These are phyloP conservation scores for Botrytis deweyae DNA, from an alignment of 2,329 filamentous ascomycete genomes.

Conservation along the genomic window DNA sequence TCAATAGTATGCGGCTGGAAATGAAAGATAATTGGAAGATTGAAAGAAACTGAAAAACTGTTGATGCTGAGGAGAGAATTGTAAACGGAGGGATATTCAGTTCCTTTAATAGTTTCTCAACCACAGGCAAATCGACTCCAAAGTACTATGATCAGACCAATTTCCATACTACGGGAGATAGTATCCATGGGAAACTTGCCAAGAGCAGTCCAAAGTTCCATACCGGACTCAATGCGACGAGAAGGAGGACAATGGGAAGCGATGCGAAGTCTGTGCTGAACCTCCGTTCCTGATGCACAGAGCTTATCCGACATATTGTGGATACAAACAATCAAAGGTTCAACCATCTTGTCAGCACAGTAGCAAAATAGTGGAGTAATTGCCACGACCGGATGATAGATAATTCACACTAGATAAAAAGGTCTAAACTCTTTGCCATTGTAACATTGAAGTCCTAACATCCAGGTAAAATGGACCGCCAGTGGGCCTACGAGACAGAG, in stretches of 20 bases:
- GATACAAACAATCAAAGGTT: slow-evolving; percentile 12
- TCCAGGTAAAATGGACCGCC: neutral
- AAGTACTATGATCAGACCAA: slow-evolving; percentile 2
- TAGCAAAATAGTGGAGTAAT: slow-evolving; percentile 1
- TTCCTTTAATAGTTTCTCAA: slow-evolving; percentile 33
- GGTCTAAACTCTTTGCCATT: neutral
- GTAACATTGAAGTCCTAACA: slow-evolving; percentile 2
- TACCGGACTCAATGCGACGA: neutral
- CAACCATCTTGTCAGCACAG: neutral
- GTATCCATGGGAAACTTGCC: slow-evolving; percentile 23
- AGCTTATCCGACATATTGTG: slow-evolving; percentile 6
- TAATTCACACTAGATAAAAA: neutral
- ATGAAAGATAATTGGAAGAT: slow-evolving; percentile 24
- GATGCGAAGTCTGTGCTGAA: slow-evolving; percentile 10
- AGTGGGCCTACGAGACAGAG: neutral
- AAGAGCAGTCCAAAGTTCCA: slow-evolving; percentile 25
- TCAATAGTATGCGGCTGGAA: slow-evolving; percentile 37
- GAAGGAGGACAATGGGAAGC: slow-evolving; percentile 3
- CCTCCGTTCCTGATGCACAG: neutral
- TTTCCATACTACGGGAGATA: neutral
- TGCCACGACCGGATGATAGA: slow-evolving; percentile 4
- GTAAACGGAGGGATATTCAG: slow-evolving; percentile 27
- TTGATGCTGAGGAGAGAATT: slow-evolving; percentile 35
- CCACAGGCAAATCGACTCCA: neutral
- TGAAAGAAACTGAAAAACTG: slow-evolving; percentile 29